phyloP scores from a whole-genome alignment of 73 alveolate species.

The Uronychia binucleata region DNA sequence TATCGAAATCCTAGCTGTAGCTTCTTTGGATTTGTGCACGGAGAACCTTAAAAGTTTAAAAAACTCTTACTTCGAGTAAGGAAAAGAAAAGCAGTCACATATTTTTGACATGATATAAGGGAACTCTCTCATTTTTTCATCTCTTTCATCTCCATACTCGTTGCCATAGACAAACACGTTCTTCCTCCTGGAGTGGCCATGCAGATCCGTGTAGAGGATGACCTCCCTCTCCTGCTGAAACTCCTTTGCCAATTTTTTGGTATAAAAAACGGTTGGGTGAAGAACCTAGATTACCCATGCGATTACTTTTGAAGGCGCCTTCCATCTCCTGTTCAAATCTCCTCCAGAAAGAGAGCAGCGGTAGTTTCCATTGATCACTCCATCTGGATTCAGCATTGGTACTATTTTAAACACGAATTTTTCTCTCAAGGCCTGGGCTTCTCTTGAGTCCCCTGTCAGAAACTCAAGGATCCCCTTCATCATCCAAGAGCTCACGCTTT shows the following conservation, averaged over 20 bases:
- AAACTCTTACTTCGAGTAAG: conserved; percentile 71
- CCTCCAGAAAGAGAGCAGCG: conserved; percentile 84
- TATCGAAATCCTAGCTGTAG: conserved; percentile 95
- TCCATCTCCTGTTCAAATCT: conserved; percentile 85
- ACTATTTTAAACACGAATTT: conserved; percentile 85
- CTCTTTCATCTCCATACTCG: conserved; percentile 4
- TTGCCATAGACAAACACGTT: conserved; percentile 68
- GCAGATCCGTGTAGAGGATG: conserved; percentile 59
- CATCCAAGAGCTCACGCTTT: conserved; percentile 90
- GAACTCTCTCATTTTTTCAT: conserved; percentile 66
- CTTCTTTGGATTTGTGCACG: conserved; percentile 83
- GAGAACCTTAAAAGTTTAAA: conserved; percentile 79
- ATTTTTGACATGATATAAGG: conserved; percentile 85
- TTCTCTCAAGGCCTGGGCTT: conserved; percentile 82
- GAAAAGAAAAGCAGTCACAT: conserved; percentile 76
- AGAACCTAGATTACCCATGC: too few relatives aligned
- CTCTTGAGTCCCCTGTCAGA: conserved; percentile 69
- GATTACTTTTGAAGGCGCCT: conserved; percentile 72
- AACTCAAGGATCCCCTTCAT: conserved; percentile 81
- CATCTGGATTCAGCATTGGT: conserved; percentile 97
- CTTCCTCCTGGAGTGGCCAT: conserved; percentile 71
- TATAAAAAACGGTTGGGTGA: conserved; percentile 85
- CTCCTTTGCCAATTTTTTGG: conserved; percentile 62
- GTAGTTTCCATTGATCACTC: conserved; percentile 91
- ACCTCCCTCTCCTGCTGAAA: conserved; percentile 48